A percentile compares a stretch with the other conserved stretches of the same genome.
Evolutionary conservation across 768 basidiomycete species (phyloP).

Genomic region (Boletus vinaceobasis): DNA sequence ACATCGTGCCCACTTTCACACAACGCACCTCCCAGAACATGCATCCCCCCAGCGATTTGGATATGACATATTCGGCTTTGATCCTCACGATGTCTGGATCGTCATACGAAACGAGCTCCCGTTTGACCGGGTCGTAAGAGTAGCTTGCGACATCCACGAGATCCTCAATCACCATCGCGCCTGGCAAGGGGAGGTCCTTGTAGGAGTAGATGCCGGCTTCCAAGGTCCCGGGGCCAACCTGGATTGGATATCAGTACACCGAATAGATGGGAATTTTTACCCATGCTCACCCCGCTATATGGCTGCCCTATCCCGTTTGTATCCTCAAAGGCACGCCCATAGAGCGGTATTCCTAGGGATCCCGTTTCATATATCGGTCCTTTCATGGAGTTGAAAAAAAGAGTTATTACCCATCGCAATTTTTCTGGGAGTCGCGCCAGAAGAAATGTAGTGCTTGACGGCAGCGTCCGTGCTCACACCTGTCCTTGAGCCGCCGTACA

Average conservation of each 20-base stretch:
- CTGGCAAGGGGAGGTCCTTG: slow-evolving; percentile 62
- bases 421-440: slow-evolving; percentile 64
- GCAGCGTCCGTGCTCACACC: slow-evolving; percentile 67
- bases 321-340: slow-evolving; percentile 73
- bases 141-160: slow-evolving; percentile 68
- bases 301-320: slow-evolving; percentile 64
- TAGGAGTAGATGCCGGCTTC: slow-evolving; percentile 55
- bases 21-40: slow-evolving; percentile 66
- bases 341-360: slow-evolving; percentile 65
- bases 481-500: slow-evolving; percentile 63
- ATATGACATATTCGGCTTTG: slow-evolving; percentile 67
- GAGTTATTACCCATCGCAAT: slow-evolving; percentile 54
- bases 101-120: slow-evolving; percentile 76
- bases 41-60: slow-evolving; percentile 59
- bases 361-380: not conserved
- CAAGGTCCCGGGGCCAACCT: slow-evolving; percentile 66
- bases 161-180: slow-evolving; percentile 64
- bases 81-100: slow-evolving; percentile 59
- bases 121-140: slow-evolving; percentile 65
- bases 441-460: slow-evolving; percentile 53
- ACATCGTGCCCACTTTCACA: no score
- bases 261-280: not conserved
- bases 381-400: not conserved
- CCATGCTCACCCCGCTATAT: slow-evolving; percentile 56
- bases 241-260: slow-evolving; percentile 2